Evolutionary conservation across 345 rosid species (phyloP), one percentile per base, ranked within the genome.

Genomic region (Trapa incisa): DNA sequence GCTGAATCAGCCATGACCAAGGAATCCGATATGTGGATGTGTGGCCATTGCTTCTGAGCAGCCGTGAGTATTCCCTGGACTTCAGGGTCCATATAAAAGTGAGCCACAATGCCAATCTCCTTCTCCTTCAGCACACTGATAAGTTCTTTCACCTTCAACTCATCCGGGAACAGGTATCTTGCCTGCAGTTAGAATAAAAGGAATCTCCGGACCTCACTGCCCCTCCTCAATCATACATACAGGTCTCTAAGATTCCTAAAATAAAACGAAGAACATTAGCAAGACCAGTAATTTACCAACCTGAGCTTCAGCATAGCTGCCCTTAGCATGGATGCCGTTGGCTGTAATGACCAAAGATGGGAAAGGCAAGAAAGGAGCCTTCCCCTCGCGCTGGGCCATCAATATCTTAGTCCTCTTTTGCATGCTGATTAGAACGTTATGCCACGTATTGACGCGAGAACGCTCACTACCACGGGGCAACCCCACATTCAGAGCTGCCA

Each of bases 11-110:
- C 99, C 99, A 91, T 94, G 72, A 91, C 87, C 78, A 94, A 82
- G 6, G 99, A 94, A 81, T 94, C 97, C 12, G 97, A 91, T 73
- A 94, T 87, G 75, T 83, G 76, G 52, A 94, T 91, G 70, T 91
- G 96, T 54, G 99, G 96, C 97, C 99, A 91, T 61, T 82, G 76
- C 82, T 87, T 85, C 77, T 84, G 86, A 37, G 99, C 97, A 71
- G 96, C 89, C 61, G 97, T 91, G 73, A 94, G 83, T 68, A 94
- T 81, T 33, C 97, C 97, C 82, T 94, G 99, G 70, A 94, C 99
- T 85, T 94, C 96, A 68, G 99, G 99, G 76, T 91, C 99, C 97
- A 91, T 89, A 74, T 91, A 94, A 71, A 91, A 94, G 70, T 91
- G 99, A 62, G 97, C 96, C 52, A 82, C 89, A 15, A 94, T 87